Base-by-base conservation (phyloP, 1,284 basidiomycete species). In the Xerocomus nothofagi region DNA sequence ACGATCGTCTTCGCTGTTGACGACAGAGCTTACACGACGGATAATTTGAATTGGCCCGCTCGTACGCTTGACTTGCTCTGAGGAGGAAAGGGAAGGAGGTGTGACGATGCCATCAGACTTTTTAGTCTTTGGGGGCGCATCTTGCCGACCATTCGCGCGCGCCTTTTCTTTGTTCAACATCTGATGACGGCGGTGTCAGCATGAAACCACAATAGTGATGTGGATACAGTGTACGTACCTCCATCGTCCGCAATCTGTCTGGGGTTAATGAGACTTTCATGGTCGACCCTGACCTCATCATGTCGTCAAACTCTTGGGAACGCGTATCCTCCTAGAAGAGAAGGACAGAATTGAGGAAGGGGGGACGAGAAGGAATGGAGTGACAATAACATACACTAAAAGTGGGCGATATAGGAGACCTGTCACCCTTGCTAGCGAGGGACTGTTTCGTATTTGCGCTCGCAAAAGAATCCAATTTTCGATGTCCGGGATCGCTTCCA, bases 201-300 rank as follows among this genome's bases (percentile, higher is more conserved):
- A 58, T 44, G 52, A 58, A 48, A 50, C 43, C 41, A 47, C 21
- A 50, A 47, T 54, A 50, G 41, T 21, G 20, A 51, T 30, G 43
- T 63, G 54, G 69, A 61, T 64, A 67, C 69, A 66, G 53, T 14
- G 54, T 55, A 64, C 54, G 59, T 71, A 93, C 93, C 77, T 95
- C 92, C 80, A 94, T 93, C 33, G 84, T 90, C 68, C 85, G 88
- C 49, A 97, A 74, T 45, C 93, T 79, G 72, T 95, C 89, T 49
- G 95, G 95, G 24, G 95, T 98, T 53, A 98, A 77, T 41, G 93
- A 96, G 60, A 98, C 87, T 68, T 94, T 96, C 86, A 95, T 90
- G 9, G 93, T 96, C 47, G 87, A 77, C 48, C 86, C 84, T 51
- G 89, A 92, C 46, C 83, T 81, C 81, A 97, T 86, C 66, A 96